Base-by-base conservation (phyloP, 2,329 filamentous ascomycete species). In the Metarhizium robertsii region DNA sequence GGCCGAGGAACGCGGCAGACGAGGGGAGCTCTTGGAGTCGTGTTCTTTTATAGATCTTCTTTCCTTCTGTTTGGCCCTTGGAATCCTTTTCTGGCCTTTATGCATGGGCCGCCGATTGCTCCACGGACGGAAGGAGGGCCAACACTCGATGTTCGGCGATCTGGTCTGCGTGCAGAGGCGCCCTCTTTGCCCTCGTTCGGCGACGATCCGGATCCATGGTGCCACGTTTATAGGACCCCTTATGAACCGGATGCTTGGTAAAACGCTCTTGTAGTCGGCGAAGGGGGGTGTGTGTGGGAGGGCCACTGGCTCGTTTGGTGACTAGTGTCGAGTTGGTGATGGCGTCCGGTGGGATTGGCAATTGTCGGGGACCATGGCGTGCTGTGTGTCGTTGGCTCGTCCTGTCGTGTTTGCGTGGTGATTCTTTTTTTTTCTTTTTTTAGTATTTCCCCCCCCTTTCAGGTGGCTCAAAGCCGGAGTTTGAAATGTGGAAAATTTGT, bases 291-390 rank as follows among this genome's bases (percentile, higher is more conserved):
- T 40, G 38, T 40, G 38, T 40, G 14, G 38, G 38, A 40, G 18
- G 42, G 30, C 6, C 11, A 34, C 29, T 45, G 32, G 45, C 29
- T 32, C 32, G 30, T 25, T 8, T 32, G 25, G 20, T 32, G 18
- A 36, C 38, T 43, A 45, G 49, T n/a, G 40, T 52, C 50, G 48
- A 52, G 42, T 42, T 42, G 18, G 51, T 50, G 38, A 45, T 40
- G 34, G 38, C 48, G 5, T 25, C 20, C 20, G 20, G 20, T n/a
- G 51, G n/a, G 14, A 53, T 53, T 30, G 25, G 51, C 47, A 47
- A 54, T 57, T n/a, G 2, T 46, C 42, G 55, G 48, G 34, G 49
- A 43, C 51, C 18, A 57, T 54, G 55, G 18, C 52, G 55, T 52
- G 55, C 52, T 40, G 52, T 18, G n/a, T 14, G 6, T 34, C 10